These are phyloP conservation scores for Xylaria arbuscula DNA, from an alignment of 2,329 filamentous ascomycete genomes.

Conservation along the genomic window DNA sequence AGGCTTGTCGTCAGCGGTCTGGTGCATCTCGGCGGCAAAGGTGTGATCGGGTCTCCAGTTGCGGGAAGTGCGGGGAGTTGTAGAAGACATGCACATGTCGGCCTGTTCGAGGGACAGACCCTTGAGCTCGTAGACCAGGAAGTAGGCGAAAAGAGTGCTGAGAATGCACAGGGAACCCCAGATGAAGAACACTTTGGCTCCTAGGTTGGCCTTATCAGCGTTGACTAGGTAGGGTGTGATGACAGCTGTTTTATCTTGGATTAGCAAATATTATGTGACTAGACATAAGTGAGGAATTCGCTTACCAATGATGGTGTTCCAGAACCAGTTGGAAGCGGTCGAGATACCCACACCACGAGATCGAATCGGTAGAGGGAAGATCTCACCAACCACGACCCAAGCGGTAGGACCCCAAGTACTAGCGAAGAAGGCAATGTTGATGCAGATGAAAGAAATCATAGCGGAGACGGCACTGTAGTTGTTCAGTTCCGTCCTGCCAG, in stretches of 20 bases:
- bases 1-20: conserved; percentile 44
- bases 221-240: conserved; percentile 79
- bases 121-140: conserved; percentile 78
- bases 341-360: conserved; percentile 77
- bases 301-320: conserved; percentile 66
- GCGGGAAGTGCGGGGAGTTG: conserved; percentile 54
- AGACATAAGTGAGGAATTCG: neutral
- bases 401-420: conserved; percentile 77
- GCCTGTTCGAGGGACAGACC: conserved; percentile 79
- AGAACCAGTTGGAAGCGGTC: conserved; percentile 80
- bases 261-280: conserved; percentile 25
- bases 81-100: conserved; percentile 69
- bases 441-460: conserved; percentile 79
- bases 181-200: conserved; percentile 65
- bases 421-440: conserved; percentile 85
- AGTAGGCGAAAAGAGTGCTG: conserved; percentile 66
- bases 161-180: conserved; percentile 70
- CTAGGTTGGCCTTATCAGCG: conserved; percentile 56
- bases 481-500: conserved; percentile 49
- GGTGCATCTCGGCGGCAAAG: conserved; percentile 50
- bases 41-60: conserved; percentile 52
- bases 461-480: conserved; percentile 56
- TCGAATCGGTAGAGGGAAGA: conserved; percentile 80
- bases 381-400: conserved; percentile 79
- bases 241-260: conserved; percentile 54